phyloP scores from a whole-genome alignment of 2,329 filamentous ascomycete species.

The Dissoconium aciculare region DNA sequence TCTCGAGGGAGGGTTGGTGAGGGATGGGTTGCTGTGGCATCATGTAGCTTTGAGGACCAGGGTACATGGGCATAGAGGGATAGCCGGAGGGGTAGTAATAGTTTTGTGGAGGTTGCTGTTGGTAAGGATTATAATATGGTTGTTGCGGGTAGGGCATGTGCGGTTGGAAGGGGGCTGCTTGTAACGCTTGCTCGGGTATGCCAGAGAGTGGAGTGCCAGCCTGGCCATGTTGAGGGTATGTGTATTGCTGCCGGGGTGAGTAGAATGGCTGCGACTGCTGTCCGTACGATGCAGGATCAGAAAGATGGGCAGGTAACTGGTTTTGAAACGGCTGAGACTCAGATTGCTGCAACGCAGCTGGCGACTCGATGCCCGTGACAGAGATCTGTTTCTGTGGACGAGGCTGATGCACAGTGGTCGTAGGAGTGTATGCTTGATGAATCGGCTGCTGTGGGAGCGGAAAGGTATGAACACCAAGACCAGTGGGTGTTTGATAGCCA shows the following conservation, averaged over 20 bases:
- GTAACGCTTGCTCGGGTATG: conserved; percentile 82
- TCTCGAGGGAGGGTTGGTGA: background rate
- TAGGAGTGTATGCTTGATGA: conserved; percentile 44
- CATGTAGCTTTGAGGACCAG: conserved; percentile 18
- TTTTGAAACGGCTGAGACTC: conserved; percentile 84
- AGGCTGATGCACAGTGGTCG: conserved; percentile 78
- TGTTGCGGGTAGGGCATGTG: conserved; percentile 41
- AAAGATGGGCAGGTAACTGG: conserved; percentile 68
- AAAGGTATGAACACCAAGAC: conserved; percentile 38
- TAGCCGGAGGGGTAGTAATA: conserved; percentile 52
- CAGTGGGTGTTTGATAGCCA: conserved; percentile 30
- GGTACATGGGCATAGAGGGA: conserved; percentile 20
- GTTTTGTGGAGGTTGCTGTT: conserved; percentile 36
- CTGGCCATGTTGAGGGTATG: conserved; percentile 53
- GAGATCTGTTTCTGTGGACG: conserved; percentile 89
- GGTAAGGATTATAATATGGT: conserved; percentile 40
- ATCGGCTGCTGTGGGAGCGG: conserved; percentile 40
- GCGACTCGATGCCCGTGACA: conserved; percentile 80
- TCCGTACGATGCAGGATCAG: conserved; percentile 38
- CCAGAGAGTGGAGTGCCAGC: conserved; percentile 73
- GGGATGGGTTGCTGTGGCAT: conserved; percentile 7
- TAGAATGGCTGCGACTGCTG: conserved; percentile 34
- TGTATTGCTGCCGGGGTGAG: conserved; percentile 33
- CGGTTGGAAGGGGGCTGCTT: conserved; percentile 79
- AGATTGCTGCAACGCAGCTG: conserved; percentile 45